Evolutionary conservation across 2,329 filamentous ascomycete genomes (phyloP), one percentile per base, ranked within the genome.

Genomic region (Neurospora sp.): DNA sequence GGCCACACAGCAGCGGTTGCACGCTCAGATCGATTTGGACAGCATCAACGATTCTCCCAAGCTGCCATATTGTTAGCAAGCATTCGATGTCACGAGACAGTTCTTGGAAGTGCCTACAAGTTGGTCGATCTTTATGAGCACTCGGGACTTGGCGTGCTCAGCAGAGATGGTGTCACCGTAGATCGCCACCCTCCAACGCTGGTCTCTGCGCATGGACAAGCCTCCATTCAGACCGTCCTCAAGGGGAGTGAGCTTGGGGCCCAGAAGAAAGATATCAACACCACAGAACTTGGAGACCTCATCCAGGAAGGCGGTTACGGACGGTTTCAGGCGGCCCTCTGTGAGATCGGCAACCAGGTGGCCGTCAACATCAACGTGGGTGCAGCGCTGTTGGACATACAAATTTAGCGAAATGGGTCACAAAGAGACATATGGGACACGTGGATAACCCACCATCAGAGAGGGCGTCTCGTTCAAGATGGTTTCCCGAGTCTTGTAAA

Each of bases 121-220:
- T 81, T 93, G 92, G 80, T 99, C 96, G 78, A 99, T 98, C 85
- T 97, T 96, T 80, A 98, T 97, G 79, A 99, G 83, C 52, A 97
- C 90, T 74, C 96, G 89, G 19, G 95, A 97, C 85, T 99, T 99
- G 69, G 96, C 96, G 81, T 98, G 95, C 81, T 99, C 96, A 37
- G 93, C 91, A 74, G 93, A 97, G 82, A 98, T 89, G 81, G 96
- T 91, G 78, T 99, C 96, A 69, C 96, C 95, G 77, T 96, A 99
- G 74, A 99, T 96, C 75, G 93, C 92, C 72, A 97, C 91, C 78
- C 95, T 90, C 84, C 96, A 93, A 75, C 95, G 89, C 80, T 96
- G 92, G 79, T 97, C 94, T 76, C 92, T 91, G 75, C 92, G 92
- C 77, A 96, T 90, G 77, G 96, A 90, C 43, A 89, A 88, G 77